phyloP scores from a whole-genome alignment of 2,329 filamentous ascomycete genomes.

The Colletotrichum cuscutae region DNA sequence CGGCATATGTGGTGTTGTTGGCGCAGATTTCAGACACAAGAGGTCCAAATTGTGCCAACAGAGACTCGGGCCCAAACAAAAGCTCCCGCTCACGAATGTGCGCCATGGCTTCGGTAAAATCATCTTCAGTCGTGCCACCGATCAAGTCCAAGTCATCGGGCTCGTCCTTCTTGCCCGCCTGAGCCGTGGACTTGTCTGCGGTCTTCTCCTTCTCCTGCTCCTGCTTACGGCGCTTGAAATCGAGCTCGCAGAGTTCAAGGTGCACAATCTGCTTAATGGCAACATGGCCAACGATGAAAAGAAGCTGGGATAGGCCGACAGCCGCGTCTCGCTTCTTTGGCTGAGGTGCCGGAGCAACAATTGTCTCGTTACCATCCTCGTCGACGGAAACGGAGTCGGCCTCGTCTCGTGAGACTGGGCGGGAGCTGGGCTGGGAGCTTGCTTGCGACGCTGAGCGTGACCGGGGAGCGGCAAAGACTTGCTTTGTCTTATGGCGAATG shows the following conservation, averaged over 20 bases:
- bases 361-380: conserved; percentile 39
- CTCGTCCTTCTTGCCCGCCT: conserved; percentile 58
- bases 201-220: conserved; percentile 79
- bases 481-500: conserved; percentile 84
- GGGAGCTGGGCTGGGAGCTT: conserved; percentile 57
- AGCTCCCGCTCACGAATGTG: conserved; percentile 87
- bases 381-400: conserved; percentile 35
- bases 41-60: conserved; percentile 91
- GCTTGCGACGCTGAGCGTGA: conserved; percentile 41
- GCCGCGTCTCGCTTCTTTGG: conserved; percentile 73
- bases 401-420: conserved; percentile 36
- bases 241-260: conserved; percentile 94
- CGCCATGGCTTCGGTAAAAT: conserved; percentile 87
- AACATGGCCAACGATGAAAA: conserved; percentile 96
- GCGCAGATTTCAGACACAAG: conserved; percentile 93
- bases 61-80: conserved; percentile 82
- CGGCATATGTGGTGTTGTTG: conserved; percentile 91
- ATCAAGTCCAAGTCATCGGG: conserved; percentile 95
- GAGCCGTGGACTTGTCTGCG: conserved; percentile 46
- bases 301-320: conserved; percentile 84
- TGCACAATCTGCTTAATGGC: conserved; percentile 99
- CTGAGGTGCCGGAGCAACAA: conserved; percentile 45
- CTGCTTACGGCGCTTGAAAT: conserved; percentile 96
- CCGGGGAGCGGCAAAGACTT: conserved; percentile 71
- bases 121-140: conserved; percentile 93